These are phyloP conservation scores for Bonia amplexicaulis DNA, from an alignment of 176 grass and related monocot species.

Conservation along the genomic window DNA sequence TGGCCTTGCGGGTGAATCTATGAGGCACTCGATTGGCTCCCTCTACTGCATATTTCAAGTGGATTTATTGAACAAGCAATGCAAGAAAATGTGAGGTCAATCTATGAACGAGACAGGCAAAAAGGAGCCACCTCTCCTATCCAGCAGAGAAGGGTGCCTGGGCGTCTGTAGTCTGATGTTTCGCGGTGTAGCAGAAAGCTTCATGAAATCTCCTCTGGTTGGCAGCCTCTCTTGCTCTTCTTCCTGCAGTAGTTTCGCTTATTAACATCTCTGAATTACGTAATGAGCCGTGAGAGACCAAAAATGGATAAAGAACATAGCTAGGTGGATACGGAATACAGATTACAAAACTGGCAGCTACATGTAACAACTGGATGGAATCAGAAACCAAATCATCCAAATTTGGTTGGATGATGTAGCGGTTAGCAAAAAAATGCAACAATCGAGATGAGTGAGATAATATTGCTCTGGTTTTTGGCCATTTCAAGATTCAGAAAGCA, in stretches of 20 bases:
- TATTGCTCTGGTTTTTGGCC: neutral
- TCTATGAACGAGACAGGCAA: neutral
- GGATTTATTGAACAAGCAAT: conserved; percentile 1
- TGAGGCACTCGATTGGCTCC: conserved; percentile 31
- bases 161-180: conserved; percentile 40
- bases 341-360: neutral
- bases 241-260: conserved; percentile 19
- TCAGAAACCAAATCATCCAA: neutral
- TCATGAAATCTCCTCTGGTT: conserved; percentile 40
- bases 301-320: conserved; percentile 3
- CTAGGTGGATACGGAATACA: neutral
- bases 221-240: conserved; percentile 27
- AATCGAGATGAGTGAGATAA: neutral
- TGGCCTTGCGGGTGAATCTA: conserved; percentile 43
- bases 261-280: neutral
- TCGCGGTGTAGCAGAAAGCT: conserved; percentile 31
- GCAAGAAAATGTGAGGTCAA: conserved; percentile 1
- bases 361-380: neutral
- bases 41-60: conserved; percentile 30
- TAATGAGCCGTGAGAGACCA: conserved; percentile 4
- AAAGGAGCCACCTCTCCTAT: conserved; percentile 34
- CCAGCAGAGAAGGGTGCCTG: conserved; percentile 33
- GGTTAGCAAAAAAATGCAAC: neutral
- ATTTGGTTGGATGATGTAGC: neutral
- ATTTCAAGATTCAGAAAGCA: neutral